phyloP scores from a whole-genome alignment of 768 basidiomycete species.

The Boletus patriciae region DNA sequence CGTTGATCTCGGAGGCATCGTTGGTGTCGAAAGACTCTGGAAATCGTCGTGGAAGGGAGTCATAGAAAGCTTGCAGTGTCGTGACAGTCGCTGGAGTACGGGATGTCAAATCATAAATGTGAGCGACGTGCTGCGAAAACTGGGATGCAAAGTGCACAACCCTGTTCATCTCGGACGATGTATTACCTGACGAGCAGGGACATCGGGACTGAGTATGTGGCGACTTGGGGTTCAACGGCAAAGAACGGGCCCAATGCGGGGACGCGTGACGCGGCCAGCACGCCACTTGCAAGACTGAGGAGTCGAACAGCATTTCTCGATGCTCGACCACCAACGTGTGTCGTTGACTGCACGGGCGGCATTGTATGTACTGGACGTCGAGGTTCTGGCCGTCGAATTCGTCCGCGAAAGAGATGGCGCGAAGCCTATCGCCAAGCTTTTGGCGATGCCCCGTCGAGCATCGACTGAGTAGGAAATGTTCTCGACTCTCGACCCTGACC shows the following conservation, averaged over 20 bases:
- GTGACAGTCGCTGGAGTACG: constrained; percentile 7
- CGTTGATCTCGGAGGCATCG: constrained; percentile 52
- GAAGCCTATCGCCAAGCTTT: constrained; percentile 31
- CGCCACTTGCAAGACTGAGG: too few relatives aligned
- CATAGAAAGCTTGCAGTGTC: constrained; percentile 56
- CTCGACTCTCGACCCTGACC: too few relatives aligned
- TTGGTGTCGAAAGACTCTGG: constrained; percentile 51
- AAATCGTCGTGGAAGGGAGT: constrained; percentile 64
- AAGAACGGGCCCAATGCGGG: constrained; percentile 48
- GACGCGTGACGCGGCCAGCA: constrained; percentile 45
- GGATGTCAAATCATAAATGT: too few relatives aligned
- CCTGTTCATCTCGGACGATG: constrained; percentile 36
- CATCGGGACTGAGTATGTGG: constrained; percentile 40
- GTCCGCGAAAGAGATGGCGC: constrained; percentile 28
- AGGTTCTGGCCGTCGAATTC: constrained; percentile 20
- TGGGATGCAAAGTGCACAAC: constrained; percentile 58
- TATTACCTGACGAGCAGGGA: background rate
- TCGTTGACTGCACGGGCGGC: background rate
- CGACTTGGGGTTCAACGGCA: constrained; percentile 46
- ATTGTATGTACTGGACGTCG: background rate
- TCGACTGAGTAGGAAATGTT: too few relatives aligned
- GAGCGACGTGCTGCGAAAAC: constrained; percentile 46
- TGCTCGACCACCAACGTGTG: constrained; percentile 35
- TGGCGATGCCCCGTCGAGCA: constrained; percentile 25
- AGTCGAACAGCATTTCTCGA: constrained; percentile 54